Evolutionary conservation across 163 green algal species (phyloP).

Genomic region (Volvox carteri): DNA sequence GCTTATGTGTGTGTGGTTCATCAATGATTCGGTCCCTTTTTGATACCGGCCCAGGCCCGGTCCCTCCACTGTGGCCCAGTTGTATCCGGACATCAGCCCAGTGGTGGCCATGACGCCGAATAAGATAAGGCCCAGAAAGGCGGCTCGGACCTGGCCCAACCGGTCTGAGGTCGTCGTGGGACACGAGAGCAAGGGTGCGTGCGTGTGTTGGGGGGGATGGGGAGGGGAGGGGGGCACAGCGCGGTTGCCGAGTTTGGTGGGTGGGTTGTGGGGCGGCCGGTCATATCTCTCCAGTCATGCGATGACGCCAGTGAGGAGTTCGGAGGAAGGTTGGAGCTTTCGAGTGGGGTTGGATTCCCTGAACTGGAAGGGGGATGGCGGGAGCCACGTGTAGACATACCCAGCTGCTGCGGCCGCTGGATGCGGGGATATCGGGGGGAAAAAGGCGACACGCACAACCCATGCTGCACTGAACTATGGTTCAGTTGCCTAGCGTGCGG

Average conservation of each 20-base stretch:
- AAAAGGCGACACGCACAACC: no score
- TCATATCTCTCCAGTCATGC: background rate
- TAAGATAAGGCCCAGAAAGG: background rate
- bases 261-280: background rate
- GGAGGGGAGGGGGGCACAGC: background rate
- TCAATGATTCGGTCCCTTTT: background rate
- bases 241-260: background rate
- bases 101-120: background rate
- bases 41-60: background rate
- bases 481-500: no score
- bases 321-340: background rate
- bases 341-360: no score
- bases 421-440: no score
- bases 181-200: no score
- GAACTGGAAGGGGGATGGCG: no score
- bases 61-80: slow-evolving; percentile 13
- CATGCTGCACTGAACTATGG: no score
- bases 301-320: background rate
- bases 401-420: no score
- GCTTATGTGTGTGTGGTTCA: slow-evolving; percentile 19
- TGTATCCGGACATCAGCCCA: background rate
- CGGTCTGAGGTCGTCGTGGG: background rate
- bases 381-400: no score
- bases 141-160: background rate
- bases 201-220: background rate